Conservation (phyloP, 2,329 filamentous ascomycete species). For the Alternaria arbusti region DNA sequence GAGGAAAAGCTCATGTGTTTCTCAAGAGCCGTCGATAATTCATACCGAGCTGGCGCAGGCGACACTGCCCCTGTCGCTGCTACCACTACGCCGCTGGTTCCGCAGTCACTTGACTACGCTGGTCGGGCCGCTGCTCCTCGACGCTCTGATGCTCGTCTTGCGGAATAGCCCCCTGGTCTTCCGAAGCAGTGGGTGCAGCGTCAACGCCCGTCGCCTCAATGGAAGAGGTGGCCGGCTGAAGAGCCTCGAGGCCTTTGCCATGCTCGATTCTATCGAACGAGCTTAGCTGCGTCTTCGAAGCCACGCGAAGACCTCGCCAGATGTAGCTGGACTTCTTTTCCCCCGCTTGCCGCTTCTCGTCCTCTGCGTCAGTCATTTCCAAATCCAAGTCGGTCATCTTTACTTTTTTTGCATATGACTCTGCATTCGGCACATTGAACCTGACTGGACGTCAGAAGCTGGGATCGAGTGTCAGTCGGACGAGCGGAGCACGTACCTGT, state of each 20-base stretch:
- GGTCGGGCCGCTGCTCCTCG: constrained; percentile 50
- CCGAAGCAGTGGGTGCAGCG: constrained; percentile 41
- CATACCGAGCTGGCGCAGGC: constrained; percentile 39
- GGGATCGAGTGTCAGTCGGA: constrained; percentile 22
- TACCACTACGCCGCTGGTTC: constrained; percentile 36
- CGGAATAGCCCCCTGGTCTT: constrained; percentile 46
- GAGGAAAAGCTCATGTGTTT: constrained; percentile 32
- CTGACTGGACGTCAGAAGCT: constrained; percentile 53
- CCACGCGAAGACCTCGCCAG: constrained; percentile 86
- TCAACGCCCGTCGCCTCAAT: constrained; percentile 44
- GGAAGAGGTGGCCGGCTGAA: constrained; percentile 47
- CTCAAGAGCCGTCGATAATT: constrained; percentile 29
- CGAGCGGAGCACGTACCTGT: constrained; percentile 54
- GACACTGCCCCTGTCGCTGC: constrained; percentile 31
- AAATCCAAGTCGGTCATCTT: constrained; percentile 84
- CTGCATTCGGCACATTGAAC: constrained; percentile 72
- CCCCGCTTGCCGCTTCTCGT: constrained; percentile 64
- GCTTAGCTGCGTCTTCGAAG: constrained; percentile 74
- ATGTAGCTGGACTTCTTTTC: constrained; percentile 85
- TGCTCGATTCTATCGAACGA: constrained; percentile 84
- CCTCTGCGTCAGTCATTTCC: constrained; percentile 74
- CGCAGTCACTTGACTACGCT: constrained; percentile 47
- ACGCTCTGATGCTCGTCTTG: constrained; percentile 46
- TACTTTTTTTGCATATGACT: constrained; percentile 75
- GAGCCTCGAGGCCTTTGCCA: constrained; percentile 69